These are phyloP conservation scores for Inosperma sp. DNA, from an alignment of 768 basidiomycete species.

Conservation along the genomic window DNA sequence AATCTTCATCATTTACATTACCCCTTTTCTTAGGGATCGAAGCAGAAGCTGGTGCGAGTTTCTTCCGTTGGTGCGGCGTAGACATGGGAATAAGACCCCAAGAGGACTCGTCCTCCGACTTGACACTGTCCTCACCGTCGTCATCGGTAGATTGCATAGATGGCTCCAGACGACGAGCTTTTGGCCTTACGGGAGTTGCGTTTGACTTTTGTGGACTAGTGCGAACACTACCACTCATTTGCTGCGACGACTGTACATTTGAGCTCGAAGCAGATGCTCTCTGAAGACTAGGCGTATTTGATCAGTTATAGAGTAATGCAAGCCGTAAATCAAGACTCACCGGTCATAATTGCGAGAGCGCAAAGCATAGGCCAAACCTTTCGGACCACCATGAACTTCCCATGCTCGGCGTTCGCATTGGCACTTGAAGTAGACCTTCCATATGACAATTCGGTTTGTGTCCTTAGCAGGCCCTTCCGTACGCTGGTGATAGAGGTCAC, in stretches of 20 bases:
- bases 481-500: not conserved
- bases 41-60: too few relatives aligned
- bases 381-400: conserved; percentile 1
- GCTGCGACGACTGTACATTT: not conserved
- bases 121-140: not conserved
- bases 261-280: not conserved
- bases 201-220: not conserved
- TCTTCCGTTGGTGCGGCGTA: not conserved
- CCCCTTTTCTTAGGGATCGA: not conserved
- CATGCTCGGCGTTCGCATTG: not conserved
- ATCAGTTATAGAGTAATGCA: not conserved
- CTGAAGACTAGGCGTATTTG: not conserved
- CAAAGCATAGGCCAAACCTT: not conserved
- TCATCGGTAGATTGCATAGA: not conserved
- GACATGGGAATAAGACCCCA: not conserved
- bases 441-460: not conserved
- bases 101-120: not conserved
- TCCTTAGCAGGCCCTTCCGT: not conserved
- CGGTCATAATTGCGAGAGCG: not conserved
- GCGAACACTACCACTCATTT: not conserved
- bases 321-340: not conserved
- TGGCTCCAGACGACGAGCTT: not conserved
- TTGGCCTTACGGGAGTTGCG: not conserved
- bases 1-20: not conserved
- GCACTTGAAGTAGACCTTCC: not conserved